phyloP scores from a whole-genome alignment of 331 rosid species.

The Acacia pycnantha region DNA sequence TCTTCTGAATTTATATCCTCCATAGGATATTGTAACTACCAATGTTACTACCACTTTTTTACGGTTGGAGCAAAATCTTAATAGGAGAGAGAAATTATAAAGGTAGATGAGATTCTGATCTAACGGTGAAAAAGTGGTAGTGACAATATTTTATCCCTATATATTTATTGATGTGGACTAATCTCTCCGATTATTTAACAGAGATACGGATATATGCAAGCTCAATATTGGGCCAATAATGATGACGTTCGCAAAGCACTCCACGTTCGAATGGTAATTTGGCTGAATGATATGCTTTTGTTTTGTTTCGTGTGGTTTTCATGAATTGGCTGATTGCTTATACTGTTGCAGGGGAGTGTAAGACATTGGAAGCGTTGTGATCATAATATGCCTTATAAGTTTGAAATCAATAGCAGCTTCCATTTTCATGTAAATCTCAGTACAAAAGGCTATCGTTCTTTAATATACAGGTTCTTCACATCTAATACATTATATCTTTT shows the following conservation, averaged over 20 bases:
- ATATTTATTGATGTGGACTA: not conserved
- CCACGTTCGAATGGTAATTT: slow-evolving; percentile 18
- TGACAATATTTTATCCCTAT: too few species aligned
- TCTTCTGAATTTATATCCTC: not conserved
- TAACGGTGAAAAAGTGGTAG: too few species aligned
- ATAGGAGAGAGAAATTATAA: too few species aligned
- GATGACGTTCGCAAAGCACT: slow-evolving; percentile 31
- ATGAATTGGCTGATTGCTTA: not conserved
- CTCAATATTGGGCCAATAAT: slow-evolving; percentile 25
- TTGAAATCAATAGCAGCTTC: not conserved
- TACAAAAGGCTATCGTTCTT: slow-evolving; percentile 23
- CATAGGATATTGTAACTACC: too few species aligned
- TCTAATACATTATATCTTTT: too few species aligned
- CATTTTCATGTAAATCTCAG: not conserved
- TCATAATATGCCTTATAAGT: not conserved
- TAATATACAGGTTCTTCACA: slow-evolving; percentile 29
- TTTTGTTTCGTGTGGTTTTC: not conserved
- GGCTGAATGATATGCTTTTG: not conserved
- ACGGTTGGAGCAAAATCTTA: too few species aligned
- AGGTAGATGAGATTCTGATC: too few species aligned
- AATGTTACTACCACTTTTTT: too few species aligned
- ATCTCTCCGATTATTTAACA: not conserved
- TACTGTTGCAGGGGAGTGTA: not conserved
- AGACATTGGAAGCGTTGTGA: not conserved
- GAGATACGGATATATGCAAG: not conserved